Evolutionary conservation across 2,329 filamentous ascomycete genomes (phyloP).

Genomic region (Thielaviopsis musarum): DNA sequence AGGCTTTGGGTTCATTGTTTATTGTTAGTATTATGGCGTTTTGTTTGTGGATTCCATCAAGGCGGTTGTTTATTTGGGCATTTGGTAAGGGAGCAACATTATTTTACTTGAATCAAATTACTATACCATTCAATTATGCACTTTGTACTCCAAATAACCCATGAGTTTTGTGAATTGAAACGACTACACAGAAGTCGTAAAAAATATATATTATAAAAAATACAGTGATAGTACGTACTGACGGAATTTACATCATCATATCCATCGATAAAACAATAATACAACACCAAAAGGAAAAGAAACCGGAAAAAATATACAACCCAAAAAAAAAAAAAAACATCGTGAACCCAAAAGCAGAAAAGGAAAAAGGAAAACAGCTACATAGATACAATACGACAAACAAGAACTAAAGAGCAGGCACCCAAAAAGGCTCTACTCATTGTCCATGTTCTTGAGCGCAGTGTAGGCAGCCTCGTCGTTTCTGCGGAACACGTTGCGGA

Average conservation of each 20-base stretch:
- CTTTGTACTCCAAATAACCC: too few relatives aligned
- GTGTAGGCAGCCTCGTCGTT: constrained; percentile 32
- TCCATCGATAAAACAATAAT: background rate
- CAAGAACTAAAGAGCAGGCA: background rate
- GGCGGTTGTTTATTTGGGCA: too few relatives aligned
- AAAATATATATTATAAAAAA: too few relatives aligned
- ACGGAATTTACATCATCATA: background rate
- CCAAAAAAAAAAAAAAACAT: background rate
- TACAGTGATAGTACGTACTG: too few relatives aligned
- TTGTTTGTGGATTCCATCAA: too few relatives aligned
- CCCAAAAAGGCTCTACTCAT: constrained; percentile 9
- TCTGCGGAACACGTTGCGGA: background rate
- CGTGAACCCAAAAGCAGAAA: background rate
- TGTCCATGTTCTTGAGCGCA: constrained; percentile 36
- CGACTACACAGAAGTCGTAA: too few relatives aligned
- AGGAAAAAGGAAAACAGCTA: background rate
- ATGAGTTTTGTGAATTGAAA: too few relatives aligned
- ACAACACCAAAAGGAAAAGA: background rate
- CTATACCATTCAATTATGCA: too few relatives aligned
- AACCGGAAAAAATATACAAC: background rate
- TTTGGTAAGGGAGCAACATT: background rate
- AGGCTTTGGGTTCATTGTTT: background rate
- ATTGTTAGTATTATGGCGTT: background rate
- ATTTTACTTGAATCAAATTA: background rate
- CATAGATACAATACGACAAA: background rate